Evolutionary conservation across 495 filamentous ascomycete genomes (phyloP).

Genomic region (Neurospora sp.): DNA sequence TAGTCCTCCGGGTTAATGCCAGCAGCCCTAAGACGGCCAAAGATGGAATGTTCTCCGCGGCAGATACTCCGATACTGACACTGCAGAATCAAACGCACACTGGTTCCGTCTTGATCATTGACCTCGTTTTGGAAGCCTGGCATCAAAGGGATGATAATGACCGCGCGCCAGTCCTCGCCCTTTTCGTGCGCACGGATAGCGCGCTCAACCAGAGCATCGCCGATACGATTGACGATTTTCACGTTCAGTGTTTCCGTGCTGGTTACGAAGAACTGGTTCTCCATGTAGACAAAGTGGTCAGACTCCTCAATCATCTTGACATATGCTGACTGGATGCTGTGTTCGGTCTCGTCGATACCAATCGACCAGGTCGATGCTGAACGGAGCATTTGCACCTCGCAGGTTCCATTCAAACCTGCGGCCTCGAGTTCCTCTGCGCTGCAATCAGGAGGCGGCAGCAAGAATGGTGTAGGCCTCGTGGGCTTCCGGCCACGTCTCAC

Average conservation of each 20-base stretch:
- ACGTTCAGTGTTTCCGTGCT: conserved; percentile 81
- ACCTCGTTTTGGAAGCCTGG: conserved; percentile 98
- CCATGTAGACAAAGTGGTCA: conserved; percentile 97
- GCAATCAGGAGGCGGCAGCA: conserved; percentile 90
- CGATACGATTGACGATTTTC: conserved; percentile 85
- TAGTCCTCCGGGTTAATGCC: conserved; percentile 96
- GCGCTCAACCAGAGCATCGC: conserved; percentile 88
- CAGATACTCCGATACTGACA: conserved; percentile 97
- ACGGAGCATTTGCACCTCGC: conserved; percentile 90
- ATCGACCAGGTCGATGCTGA: conserved; percentile 88
- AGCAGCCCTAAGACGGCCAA: conserved; percentile 66
- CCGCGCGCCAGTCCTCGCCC: conserved; percentile 85
- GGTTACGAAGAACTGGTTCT: conserved; percentile 98
- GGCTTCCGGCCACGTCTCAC: conserved; percentile 89
- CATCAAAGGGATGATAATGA: conserved; percentile 91
- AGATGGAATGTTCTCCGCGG: conserved; percentile 86
- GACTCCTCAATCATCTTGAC: conserved; percentile 88
- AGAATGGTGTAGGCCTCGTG: conserved; percentile 83
- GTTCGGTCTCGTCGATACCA: conserved; percentile 75
- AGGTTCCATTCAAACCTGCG: conserved; percentile 82
- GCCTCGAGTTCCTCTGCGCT: conserved; percentile 74
- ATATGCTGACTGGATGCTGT: conserved; percentile 94
- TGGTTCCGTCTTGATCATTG: conserved; percentile 84
- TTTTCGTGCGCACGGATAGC: conserved; percentile 77
- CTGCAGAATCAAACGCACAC: conserved; percentile 91